phyloP scores from a whole-genome alignment of 257 asterid species.

The Leptodermis oblonga region DNA sequence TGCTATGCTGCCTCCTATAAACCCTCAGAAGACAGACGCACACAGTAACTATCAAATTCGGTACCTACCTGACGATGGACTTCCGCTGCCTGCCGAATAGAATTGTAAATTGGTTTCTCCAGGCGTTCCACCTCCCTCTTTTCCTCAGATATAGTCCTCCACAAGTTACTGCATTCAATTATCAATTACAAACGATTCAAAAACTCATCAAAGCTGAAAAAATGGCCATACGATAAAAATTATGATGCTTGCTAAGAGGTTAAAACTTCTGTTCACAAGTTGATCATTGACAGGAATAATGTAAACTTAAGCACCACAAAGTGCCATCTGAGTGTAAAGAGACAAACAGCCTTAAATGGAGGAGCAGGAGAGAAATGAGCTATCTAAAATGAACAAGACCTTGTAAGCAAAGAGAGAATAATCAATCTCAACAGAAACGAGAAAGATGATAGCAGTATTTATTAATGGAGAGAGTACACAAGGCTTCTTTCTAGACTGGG shows the following conservation, averaged over 20 bases:
- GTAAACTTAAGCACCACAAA: neutral
- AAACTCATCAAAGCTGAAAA: neutral
- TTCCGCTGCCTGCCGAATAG: slow-evolving; percentile 97
- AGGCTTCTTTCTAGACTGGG: too few species aligned
- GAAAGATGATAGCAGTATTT: neutral
- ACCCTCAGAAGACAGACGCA: neutral
- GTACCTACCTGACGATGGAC: slow-evolving; percentile 92
- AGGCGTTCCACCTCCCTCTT: slow-evolving; percentile 91
- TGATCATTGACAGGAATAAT: neutral
- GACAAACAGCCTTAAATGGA: neutral
- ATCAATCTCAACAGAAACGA: neutral
- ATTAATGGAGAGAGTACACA: too few species aligned
- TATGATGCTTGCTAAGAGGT: neutral
- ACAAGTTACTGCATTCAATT: slow-evolving; percentile 61
- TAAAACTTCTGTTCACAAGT: neutral
- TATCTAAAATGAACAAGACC: neutral
- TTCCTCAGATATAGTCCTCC: slow-evolving; percentile 97
- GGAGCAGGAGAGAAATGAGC: neutral
- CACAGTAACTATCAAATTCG: neutral
- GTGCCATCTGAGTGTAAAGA: neutral
- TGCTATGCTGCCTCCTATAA: neutral
- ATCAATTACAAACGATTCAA: slow-evolving; percentile 6
- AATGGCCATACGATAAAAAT: neutral
- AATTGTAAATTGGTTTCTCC: slow-evolving; percentile 79
- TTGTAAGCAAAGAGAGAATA: neutral